These are phyloP conservation scores for Yarrowia yakushimensis DNA, from an alignment of 805 yeast species.

Conservation along the genomic window DNA sequence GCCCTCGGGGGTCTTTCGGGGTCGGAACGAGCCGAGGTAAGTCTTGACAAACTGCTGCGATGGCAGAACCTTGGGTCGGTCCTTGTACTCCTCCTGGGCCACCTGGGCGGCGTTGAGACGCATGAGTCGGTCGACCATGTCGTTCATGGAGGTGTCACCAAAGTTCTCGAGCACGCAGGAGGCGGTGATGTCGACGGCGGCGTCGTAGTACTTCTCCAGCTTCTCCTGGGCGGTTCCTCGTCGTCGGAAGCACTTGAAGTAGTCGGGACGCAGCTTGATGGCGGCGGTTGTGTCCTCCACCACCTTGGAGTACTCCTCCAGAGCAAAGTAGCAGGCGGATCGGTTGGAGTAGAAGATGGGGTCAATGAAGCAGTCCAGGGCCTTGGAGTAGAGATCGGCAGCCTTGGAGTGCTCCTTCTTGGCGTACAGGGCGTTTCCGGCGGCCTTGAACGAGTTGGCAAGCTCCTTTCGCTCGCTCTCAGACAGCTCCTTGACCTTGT, in stretches of 20 bases:
- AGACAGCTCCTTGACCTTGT: constrained; percentile 30
- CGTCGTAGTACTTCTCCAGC: constrained; percentile 71
- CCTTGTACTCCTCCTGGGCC: constrained; percentile 57
- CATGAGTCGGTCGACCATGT: constrained; percentile 81
- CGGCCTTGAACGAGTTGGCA: constrained; percentile 77
- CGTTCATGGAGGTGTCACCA: constrained; percentile 71
- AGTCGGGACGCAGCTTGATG: constrained; percentile 79
- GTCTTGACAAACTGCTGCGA: constrained; percentile 73
- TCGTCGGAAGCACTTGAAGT: constrained; percentile 86
- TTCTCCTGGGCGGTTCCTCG: constrained; percentile 91
- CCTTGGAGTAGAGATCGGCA: constrained; percentile 71
- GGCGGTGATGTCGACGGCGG: constrained; percentile 88
- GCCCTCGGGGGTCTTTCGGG: constrained; percentile 48
- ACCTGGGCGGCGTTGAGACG: constrained; percentile 72
- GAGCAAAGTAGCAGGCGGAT: constrained; percentile 90
- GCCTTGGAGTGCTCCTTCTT: constrained; percentile 69
- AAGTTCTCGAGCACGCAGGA: constrained; percentile 82
- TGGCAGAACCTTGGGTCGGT: constrained; percentile 58
- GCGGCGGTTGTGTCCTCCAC: constrained; percentile 86
- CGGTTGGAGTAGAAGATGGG: constrained; percentile 92
- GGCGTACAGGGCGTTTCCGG: constrained; percentile 80
- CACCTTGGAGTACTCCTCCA: constrained; percentile 76
- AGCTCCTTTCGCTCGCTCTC: constrained; percentile 44
- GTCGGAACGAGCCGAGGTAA: constrained; percentile 80
- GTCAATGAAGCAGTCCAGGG: constrained; percentile 71